Base-by-base conservation (phyloP, 805 yeast species). In the Wickerhamomyces rabaulensis region DNA sequence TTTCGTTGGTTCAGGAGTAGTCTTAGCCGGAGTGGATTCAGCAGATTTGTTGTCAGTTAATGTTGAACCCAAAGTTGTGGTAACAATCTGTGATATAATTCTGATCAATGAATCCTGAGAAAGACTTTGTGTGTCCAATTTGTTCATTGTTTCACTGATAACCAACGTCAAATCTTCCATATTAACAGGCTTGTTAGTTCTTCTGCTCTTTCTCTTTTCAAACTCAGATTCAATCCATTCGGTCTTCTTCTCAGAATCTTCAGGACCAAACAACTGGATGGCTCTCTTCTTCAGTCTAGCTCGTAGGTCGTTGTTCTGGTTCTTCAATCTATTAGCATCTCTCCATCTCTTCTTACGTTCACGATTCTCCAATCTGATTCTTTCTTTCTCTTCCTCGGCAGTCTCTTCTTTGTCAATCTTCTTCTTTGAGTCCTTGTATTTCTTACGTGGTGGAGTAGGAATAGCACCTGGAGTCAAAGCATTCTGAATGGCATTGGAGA, bases 251-350 rank as follows among this genome's bases (percentile, higher is more conserved):
- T 68, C 72, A 10, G 83, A 66, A 7, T 79, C 80, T 0, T 66
- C 71, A 9, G 71, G 75, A 1, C 96, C 94, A 66, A 79, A 90
- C 54, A 84, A 66, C 17, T 65, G 67, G 35, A 68, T 70, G 0
- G 97, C 97, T 37, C 94, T 71, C 53, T 83, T 84, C 52, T 78
- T 74, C 19, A 92, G 82, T 46, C 98, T 71, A 0, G 87, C 79
- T 44, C 95, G 74, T 45, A 92, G 69, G 60, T 92, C 98, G 57
- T 88, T 84, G 62, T 90, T 96, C 67, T 87, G 84, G 64, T 91
- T 91, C 53, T 94, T 74, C 49, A 84, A 84, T 9, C 78, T 76
- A 60, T 92, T 89, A 23, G 79, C 82, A 52, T 81, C 91, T 57
- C 96, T 73, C 96, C 96, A 88, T 53, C 78, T 76, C 66, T 85